A percentile compares a stretch with the other conserved stretches of the same genome.
phyloP scores from a whole-genome alignment of 495 filamentous ascomycete species.

The Penicillium canariense region DNA sequence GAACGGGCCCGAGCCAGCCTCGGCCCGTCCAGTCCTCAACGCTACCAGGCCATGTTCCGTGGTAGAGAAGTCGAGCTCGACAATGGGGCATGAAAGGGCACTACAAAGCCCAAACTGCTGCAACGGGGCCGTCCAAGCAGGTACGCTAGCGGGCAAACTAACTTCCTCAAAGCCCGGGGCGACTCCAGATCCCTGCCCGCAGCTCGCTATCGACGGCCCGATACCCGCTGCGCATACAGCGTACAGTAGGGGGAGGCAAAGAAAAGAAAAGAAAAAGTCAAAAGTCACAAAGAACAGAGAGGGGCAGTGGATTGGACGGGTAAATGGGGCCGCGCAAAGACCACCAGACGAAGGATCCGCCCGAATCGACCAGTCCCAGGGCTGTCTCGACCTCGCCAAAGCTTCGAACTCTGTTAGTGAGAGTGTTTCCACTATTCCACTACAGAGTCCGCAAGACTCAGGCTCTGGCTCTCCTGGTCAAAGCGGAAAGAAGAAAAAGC shows the following conservation, averaged over 20 bases:
- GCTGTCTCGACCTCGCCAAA: too few relatives aligned
- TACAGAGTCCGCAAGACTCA: too few relatives aligned
- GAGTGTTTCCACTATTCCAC: too few relatives aligned
- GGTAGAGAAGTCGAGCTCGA: too few relatives aligned
- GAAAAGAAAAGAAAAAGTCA: constrained; percentile 3
- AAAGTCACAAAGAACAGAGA: not conserved
- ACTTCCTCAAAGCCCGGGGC: not conserved
- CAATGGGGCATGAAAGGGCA: too few relatives aligned
- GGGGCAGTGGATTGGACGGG: constrained; percentile 1
- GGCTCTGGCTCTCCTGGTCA: too few relatives aligned
- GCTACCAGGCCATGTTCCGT: not conserved
- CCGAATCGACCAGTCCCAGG: not conserved
- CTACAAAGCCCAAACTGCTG: not conserved
- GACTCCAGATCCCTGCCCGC: constrained; percentile 29
- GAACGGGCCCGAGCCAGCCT: not conserved
- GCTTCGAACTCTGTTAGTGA: not conserved
- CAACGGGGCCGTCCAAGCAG: constrained; percentile 2
- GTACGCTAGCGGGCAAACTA: constrained; percentile 1
- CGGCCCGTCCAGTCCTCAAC: not conserved
- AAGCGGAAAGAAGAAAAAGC: not conserved
- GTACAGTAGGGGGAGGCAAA: constrained; percentile 23
- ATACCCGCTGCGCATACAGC: constrained; percentile 34
- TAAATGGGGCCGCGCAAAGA: not conserved
- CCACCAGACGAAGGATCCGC: constrained; percentile 1
- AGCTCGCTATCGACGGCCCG: constrained; percentile 36